Evolutionary conservation across 352 stramenopile genomes (phyloP), one percentile per base, ranked within the genome.

Genomic region (Stephanocyclus meneghinianus): DNA sequence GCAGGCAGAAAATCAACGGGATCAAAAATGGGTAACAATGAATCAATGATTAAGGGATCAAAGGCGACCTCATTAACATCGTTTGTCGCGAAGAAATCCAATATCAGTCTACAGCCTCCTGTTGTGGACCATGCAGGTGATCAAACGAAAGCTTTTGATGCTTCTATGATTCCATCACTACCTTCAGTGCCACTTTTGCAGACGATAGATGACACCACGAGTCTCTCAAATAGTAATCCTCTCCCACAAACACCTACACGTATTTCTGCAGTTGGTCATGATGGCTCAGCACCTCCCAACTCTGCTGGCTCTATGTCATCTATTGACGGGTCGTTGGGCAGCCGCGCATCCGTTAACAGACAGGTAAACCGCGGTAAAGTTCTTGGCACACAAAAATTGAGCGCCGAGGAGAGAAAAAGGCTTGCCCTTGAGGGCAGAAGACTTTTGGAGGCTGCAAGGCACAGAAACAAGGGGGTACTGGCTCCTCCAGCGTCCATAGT

Each of bases 301-400:
- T 80, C 65, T 45, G 64, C 21, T 3, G 79, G 64, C 62, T 83
- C 79, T 5, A 51, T 81, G 16, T 86, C 79, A 45, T 80, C 78
- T 26, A 26, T 81, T 32, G 78, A 85, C 55, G 78, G 78, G n/a
- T 86, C 79, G 32, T 42, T 83, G 13, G 74, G 74, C 16, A 80
- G 69, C 50, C 74, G 64, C 29, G 56, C 79, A 26, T 83, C 74
- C 3, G 51, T 83, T 10, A 79, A 85, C 56, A 79, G 71, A 37
- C 80, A 84, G 59, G 68, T 84, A n/a, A 48, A 71, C 51, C 45
- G 42, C 16, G 76, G 80, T n/a, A 78, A 60, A 68, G 44, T 56
- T 37, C 37, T 80, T 56, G 74, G 76, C 2, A 81, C 76, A 15
- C 61, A 81, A 18, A 84, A 80, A 61, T 42, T 87, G 21, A 79